phyloP scores from a whole-genome alignment of 163 green algal species.

The Dunaliella salina region DNA sequence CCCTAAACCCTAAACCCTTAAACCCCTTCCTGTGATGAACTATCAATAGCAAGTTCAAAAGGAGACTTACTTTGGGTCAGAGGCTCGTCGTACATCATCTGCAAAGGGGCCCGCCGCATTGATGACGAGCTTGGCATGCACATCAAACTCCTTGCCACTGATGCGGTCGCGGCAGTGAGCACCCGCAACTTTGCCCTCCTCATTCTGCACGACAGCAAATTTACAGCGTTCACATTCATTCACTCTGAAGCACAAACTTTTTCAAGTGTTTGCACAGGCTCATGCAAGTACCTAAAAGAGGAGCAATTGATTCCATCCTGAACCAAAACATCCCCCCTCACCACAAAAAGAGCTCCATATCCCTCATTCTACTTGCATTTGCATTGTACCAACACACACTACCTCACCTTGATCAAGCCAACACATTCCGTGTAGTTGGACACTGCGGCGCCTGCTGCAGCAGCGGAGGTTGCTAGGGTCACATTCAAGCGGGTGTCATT shows the following conservation, averaged over 20 bases:
- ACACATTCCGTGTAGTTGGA: constrained; percentile 80
- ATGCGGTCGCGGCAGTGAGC: constrained; percentile 66
- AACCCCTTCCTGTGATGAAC: no score
- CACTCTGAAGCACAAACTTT: no score
- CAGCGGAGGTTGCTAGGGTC: constrained; percentile 81
- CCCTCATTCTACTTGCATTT: no score
- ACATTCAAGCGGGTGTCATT: constrained; percentile 89
- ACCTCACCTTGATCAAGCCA: constrained; percentile 73
- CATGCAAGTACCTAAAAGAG: no score
- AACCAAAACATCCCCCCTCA: no score
- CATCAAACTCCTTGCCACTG: constrained; percentile 55
- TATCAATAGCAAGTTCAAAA: no score
- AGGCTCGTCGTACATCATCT: constrained; percentile 66
- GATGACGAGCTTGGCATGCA: constrained; percentile 79
- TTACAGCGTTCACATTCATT: no score
- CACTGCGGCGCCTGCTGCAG: constrained; percentile 74
- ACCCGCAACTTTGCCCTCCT: constrained; percentile 62
- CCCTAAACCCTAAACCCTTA: no score
- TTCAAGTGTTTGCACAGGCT: no score
- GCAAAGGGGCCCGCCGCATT: constrained; percentile 89
- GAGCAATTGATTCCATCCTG: no score
- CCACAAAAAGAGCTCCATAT: no score
- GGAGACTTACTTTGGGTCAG: constrained; percentile 22
- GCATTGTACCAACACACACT: no score
- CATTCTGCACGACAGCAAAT: background rate